Percentiles rank a stretch among this genome's conserved stretches.
Conservation (phyloP, 169 alveolate species). For the Miamiensis avidus region DNA sequence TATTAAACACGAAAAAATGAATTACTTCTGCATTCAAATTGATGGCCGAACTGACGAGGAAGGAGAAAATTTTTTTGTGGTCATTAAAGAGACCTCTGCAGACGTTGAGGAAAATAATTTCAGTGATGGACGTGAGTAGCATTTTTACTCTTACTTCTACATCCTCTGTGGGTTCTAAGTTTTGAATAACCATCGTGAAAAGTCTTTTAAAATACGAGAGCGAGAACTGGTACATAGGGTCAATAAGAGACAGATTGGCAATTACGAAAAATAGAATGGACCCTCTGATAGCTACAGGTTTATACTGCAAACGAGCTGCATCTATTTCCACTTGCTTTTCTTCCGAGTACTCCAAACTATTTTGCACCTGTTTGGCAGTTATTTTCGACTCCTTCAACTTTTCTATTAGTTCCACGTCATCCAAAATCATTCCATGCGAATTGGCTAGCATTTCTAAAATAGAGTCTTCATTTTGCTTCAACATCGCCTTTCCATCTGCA, state of each 20-base stretch:
- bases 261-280: constrained; percentile 81
- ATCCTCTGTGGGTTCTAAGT: constrained; percentile 59
- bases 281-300: constrained; percentile 77
- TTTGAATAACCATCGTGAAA: constrained; percentile 81
- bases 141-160: constrained; percentile 69
- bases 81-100: constrained; percentile 90
- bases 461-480: constrained; percentile 88
- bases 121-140: constrained; percentile 73
- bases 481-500: constrained; percentile 85
- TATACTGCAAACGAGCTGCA: constrained; percentile 67
- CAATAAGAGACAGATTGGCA: constrained; percentile 83
- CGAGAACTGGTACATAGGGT: constrained; percentile 94
- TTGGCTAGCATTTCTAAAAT: constrained; percentile 87
- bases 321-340: constrained; percentile 73
- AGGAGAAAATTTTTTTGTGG: constrained; percentile 88
- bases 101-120: constrained; percentile 79
- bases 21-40: constrained; percentile 46
- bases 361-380: constrained; percentile 61
- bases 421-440: constrained; percentile 87
- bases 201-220: constrained; percentile 85
- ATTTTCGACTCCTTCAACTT: constrained; percentile 71
- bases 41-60: constrained; percentile 84
- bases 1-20: constrained; percentile 32
- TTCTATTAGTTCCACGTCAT: constrained; percentile 79
- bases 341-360: constrained; percentile 69